These are phyloP conservation scores for Blastosporella zonata DNA, from an alignment of 1,284 basidiomycete genomes.

Conservation along the genomic window DNA sequence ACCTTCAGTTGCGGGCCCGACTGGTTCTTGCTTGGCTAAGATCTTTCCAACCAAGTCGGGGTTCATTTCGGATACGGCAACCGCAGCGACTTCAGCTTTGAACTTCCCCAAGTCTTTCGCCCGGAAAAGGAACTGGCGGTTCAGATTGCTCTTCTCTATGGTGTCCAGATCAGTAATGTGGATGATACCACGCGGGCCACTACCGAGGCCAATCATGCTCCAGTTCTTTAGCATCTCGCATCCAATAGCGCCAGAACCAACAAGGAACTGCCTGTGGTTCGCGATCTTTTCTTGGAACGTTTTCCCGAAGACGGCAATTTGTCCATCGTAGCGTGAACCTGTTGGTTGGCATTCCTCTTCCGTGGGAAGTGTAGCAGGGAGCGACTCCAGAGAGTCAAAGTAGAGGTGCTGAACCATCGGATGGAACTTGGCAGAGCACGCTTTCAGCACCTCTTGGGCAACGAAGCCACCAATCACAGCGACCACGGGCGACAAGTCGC, in stretches of 20 bases:
- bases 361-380: conserved; percentile 73
- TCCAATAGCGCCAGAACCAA: conserved; percentile 97
- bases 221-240: conserved; percentile 99
- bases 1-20: conserved; percentile 93
- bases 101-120: conserved; percentile 97
- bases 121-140: conserved; percentile 98
- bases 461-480: conserved; percentile 98
- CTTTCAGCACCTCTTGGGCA: conserved; percentile 97
- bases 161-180: conserved; percentile 98
- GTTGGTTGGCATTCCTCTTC: conserved; percentile 86
- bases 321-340: conserved; percentile 88
- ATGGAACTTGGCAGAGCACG: conserved; percentile 97
- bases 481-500: conserved; percentile 90
- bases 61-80: conserved; percentile 96
- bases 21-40: conserved; percentile 87
- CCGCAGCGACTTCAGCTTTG: conserved; percentile 94
- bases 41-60: conserved; percentile 90
- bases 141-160: conserved; percentile 99
- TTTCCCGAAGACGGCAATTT: conserved; percentile 95
- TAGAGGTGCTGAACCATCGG: conserved; percentile 96
- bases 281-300: conserved; percentile 92
- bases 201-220: conserved; percentile 97
- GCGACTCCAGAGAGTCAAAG: conserved; percentile 96
- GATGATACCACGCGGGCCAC: conserved; percentile 79
- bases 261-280: conserved; percentile 93